Percentiles rank a stretch among this genome's conserved stretches.
These are phyloP conservation scores for Cryptomeria japonica DNA, from an alignment of 75 land plant genomes.

Conservation along the genomic window DNA sequence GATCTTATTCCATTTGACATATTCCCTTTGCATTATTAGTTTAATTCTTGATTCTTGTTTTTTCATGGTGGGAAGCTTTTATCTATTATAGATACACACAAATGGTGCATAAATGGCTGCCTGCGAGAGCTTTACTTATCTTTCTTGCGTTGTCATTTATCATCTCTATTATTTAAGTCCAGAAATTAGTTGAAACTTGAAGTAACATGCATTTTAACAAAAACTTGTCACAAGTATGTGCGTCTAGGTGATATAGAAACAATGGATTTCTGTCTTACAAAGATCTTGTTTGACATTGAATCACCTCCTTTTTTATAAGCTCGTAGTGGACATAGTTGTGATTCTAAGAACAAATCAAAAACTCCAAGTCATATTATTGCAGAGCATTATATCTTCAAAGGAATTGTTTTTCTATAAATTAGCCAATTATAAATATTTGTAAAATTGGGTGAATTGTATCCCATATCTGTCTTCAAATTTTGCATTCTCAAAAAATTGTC, in stretches of 20 bases:
- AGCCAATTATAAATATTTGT: not conserved
- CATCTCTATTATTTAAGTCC: not conserved
- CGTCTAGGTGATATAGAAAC: not conserved
- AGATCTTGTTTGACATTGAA: not conserved
- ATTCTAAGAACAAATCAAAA: not conserved
- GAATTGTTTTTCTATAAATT: not conserved
- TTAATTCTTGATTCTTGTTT: not conserved
- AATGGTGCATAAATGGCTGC: not conserved
- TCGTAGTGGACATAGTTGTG: not conserved
- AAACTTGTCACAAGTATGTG: not conserved
- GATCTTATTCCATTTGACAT: too few relatives aligned
- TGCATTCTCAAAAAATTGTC: not conserved
- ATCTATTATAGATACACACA: not conserved
- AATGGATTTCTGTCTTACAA: not conserved
- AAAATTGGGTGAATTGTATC: not conserved
- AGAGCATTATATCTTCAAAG: not conserved
- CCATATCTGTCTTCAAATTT: not conserved
- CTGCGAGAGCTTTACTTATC: not conserved
- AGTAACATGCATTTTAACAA: not conserved
- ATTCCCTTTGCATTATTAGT: not conserved
- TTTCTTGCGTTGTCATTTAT: not conserved
- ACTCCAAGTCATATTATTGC: not conserved
- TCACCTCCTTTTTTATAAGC: not conserved
- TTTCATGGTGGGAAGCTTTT: not conserved
- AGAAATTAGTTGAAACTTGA: too few relatives aligned